Percentiles rank a stretch among this genome's conserved stretches.
These are phyloP conservation scores for Westerdykella ornata DNA, from an alignment of 2,329 filamentous ascomycete genomes.

Conservation along the genomic window DNA sequence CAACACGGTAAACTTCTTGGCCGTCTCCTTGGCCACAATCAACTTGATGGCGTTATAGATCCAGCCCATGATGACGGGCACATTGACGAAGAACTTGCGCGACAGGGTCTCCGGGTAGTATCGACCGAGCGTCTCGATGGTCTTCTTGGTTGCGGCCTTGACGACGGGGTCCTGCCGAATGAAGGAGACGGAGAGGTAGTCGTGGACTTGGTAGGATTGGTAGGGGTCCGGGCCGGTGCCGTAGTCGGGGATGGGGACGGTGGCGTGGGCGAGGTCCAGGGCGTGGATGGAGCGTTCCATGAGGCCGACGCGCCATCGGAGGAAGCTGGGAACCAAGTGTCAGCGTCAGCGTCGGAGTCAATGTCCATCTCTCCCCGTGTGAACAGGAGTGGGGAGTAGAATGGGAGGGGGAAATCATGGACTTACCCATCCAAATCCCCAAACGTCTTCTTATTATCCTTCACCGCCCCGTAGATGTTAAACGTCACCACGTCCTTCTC, in stretches of 20 bases:
- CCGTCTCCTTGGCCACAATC: conserved; percentile 44
- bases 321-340: conserved; percentile 72
- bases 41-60: conserved; percentile 45
- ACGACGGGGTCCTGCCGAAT: conserved; percentile 66
- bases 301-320: conserved; percentile 80
- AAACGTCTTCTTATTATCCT: conserved; percentile 74
- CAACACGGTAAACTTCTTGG: conserved; percentile 45
- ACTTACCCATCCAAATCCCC: conserved; percentile 68
- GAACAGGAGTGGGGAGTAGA: conserved; percentile 3
- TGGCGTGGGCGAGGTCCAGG: conserved; percentile 64
- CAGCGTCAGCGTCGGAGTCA: too few species aligned
- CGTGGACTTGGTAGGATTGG: conserved; percentile 87
- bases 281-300: conserved; percentile 81
- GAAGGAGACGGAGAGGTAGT: conserved; percentile 85
- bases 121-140: conserved; percentile 71
- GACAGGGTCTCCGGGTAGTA: conserved; percentile 85
- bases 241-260: conserved; percentile 63
- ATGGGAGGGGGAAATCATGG: not conserved
- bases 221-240: conserved; percentile 65
- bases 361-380: not conserved
- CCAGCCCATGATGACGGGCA: conserved; percentile 86
- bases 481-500: conserved; percentile 69
- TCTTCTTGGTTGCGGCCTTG: conserved; percentile 69
- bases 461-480: conserved; percentile 88
- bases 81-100: conserved; percentile 95